Evolutionary conservation across 768 basidiomycete genomes (phyloP), one percentile per base, ranked within the genome.

Genomic region (Goffeauzyma gilvescens): DNA sequence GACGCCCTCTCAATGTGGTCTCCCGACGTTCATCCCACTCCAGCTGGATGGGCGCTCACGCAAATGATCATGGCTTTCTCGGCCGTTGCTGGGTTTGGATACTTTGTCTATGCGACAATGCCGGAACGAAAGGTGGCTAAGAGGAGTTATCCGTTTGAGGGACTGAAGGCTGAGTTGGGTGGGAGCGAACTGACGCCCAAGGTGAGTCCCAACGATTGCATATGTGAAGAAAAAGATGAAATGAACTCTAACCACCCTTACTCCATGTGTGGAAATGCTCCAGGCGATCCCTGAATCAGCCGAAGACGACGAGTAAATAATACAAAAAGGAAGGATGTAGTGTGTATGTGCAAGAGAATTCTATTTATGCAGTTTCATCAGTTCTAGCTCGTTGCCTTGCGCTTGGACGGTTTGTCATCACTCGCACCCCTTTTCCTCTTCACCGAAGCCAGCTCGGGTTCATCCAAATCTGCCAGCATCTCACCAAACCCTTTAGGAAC

Each of bases 1-100:
- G 67, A 68, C 49, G 50, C 58, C 6, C 57, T 65, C 21, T 56
- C 58, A 6, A 65, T 68, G 63, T 67, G 64, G 65, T 61, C 62
- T 9, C 67, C 67, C 18, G 67, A 68, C 41, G 59, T 58, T 8
- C 60, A 64, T 56, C 53, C 56, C 44, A 63, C 59, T 38, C 46
- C 54, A n/a, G 59, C 55, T 3, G 37, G 37, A 10, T 53, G 45
- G 31, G 64, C 64, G 48, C 38, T 62, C 27, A 40, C 55, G 30
- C 52, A 61, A 56, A 38, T 67, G 51, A 34, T 48, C 32, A 52
- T 59, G 31, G 58, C 64, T 12, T 49, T 56, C 44, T 45, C 55
- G 32, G 51, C 54, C 31, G 41, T 65, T 43, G 55, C 58, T 31
- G 50, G 48, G 28, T 58, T 65, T 32, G 55, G 53, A 18, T 57